These are phyloP conservation scores for Cladosporium cucumerinum DNA, from an alignment of 2,329 filamentous ascomycete genomes.

Conservation along the genomic window DNA sequence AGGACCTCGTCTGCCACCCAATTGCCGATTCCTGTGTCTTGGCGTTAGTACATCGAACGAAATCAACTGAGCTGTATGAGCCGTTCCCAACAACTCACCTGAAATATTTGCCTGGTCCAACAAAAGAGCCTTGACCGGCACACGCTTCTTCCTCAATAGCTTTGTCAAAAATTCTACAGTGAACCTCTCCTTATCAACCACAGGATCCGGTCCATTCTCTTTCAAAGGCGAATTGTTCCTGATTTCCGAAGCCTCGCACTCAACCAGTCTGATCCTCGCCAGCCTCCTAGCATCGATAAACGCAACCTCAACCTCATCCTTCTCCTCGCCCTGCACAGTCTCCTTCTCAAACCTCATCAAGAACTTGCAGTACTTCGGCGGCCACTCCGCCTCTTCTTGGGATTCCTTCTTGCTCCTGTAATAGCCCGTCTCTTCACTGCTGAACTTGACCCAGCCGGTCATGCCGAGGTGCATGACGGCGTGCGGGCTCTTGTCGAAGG, in stretches of 20 bases:
- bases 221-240: conserved; percentile 73
- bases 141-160: conserved; percentile 70
- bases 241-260: conserved; percentile 74
- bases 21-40: conserved; percentile 71
- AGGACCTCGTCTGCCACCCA: conserved; percentile 97
- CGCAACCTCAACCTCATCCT: conserved; percentile 60
- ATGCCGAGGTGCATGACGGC: conserved; percentile 56
- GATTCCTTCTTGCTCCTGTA: conserved; percentile 62
- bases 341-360: conserved; percentile 56
- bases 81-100: conserved; percentile 5
- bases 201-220: conserved; percentile 91
- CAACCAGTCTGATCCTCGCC: conserved; percentile 73
- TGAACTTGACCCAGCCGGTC: conserved; percentile 84
- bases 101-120: conserved; percentile 85
- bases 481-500: conserved; percentile 75
- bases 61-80: background rate
- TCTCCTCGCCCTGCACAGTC: conserved; percentile 23
- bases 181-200: conserved; percentile 73
- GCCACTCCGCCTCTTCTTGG: conserved; percentile 73
- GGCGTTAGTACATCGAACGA: background rate
- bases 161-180: conserved; percentile 71
- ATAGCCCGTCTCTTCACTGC: conserved; percentile 71
- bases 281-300: conserved; percentile 83
- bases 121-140: conserved; percentile 84
- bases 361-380: conserved; percentile 87